These are phyloP conservation scores for Blumeria graminis DNA, from an alignment of 2,329 filamentous ascomycete genomes.

Conservation along the genomic window DNA sequence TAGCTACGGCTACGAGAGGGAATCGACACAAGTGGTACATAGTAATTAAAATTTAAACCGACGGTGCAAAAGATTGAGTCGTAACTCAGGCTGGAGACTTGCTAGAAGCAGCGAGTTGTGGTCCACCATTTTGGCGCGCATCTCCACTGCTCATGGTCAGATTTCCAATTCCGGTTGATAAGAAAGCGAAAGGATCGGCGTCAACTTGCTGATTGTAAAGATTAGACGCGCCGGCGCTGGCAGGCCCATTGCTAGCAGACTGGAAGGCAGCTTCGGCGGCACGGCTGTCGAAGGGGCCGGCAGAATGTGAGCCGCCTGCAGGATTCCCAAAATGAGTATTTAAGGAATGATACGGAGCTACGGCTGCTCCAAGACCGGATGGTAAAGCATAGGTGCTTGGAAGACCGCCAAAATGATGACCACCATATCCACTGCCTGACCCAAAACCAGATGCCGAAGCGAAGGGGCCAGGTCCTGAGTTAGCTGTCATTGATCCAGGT, in stretches of 20 bases:
- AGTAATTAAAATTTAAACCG: slow-evolving; percentile 10
- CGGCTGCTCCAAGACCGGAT: slow-evolving; percentile 57
- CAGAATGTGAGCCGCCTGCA: slow-evolving; percentile 54
- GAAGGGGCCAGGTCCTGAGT: slow-evolving; percentile 54
- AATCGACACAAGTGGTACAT: slow-evolving; percentile 12
- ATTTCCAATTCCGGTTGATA: slow-evolving; percentile 47
- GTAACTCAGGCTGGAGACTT: slow-evolving; percentile 15
- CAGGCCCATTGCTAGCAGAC: slow-evolving; percentile 59
- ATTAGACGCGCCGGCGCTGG: slow-evolving; percentile 50
- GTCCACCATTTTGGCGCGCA: slow-evolving; percentile 35
- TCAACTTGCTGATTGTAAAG: slow-evolving; percentile 38
- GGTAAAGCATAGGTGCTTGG: slow-evolving; percentile 78
- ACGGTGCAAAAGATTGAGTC: slow-evolving; percentile 8
- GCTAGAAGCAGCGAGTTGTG: slow-evolving; percentile 13
- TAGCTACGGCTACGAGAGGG: slow-evolving; percentile 8
- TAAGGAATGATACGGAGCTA: slow-evolving; percentile 59
- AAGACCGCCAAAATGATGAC: slow-evolving; percentile 67
- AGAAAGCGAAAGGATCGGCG: slow-evolving; percentile 58
- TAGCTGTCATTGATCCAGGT: slow-evolving; percentile 67
- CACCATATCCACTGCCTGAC: slow-evolving; percentile 36
- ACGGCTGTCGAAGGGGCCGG: slow-evolving; percentile 76
- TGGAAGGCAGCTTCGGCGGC: slow-evolving; percentile 88
- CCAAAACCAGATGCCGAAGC: slow-evolving; percentile 45
- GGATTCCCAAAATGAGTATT: slow-evolving; percentile 54
- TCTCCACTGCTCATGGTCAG: slow-evolving; percentile 46